Evolutionary conservation across 768 basidiomycete species (phyloP), one percentile per base, ranked within the genome.

Genomic region (Mycena pura): DNA sequence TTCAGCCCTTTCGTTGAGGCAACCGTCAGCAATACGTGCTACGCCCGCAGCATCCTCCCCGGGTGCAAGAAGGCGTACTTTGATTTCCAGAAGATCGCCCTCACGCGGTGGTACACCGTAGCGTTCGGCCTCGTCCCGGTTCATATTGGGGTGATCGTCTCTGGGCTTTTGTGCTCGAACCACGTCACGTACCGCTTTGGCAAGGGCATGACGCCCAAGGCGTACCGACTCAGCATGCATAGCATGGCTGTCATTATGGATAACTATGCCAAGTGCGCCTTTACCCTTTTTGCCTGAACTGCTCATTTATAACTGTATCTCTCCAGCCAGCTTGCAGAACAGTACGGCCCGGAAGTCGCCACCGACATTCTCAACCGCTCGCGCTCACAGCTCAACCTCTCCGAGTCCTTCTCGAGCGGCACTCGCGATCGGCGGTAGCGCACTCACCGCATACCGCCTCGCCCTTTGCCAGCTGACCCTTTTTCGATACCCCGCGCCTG

Each of bases 121-220:
- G 76, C 84, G 17, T 93, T 93, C 73, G 73, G 82, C 15, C 68
- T 92, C 52, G 91, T 90, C 14, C 90, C 91, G 2, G 68, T 86
- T 13, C 91, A 93, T 59, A 73, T 94, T 45, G 70, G 69, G 21
- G 78, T 88, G 71, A 92, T 92, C 68, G 60, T 90, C 61, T 77
- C 80, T 1, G 86, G 80, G 14, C 74, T 93, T 54, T 73, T 93
- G 48, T 93, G 89, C 72, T 87, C 87, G 22, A 93, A 92, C 74
- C 92, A 93, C 66, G 86, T 94, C 71, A 93, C 91, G 21, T 93
- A 92, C 72, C 82, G 92, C 50, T 93, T 93, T 72, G 91, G 91
- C 10, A 93, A 93, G 78, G 92, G 92, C 60, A 87, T 93, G 86
- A 92, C 89, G 82, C 92, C 91, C 57, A 90, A 91, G 79, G 86